These are phyloP conservation scores for Apiospora arundinis DNA, from an alignment of 2,329 filamentous ascomycete species.

Conservation along the genomic window DNA sequence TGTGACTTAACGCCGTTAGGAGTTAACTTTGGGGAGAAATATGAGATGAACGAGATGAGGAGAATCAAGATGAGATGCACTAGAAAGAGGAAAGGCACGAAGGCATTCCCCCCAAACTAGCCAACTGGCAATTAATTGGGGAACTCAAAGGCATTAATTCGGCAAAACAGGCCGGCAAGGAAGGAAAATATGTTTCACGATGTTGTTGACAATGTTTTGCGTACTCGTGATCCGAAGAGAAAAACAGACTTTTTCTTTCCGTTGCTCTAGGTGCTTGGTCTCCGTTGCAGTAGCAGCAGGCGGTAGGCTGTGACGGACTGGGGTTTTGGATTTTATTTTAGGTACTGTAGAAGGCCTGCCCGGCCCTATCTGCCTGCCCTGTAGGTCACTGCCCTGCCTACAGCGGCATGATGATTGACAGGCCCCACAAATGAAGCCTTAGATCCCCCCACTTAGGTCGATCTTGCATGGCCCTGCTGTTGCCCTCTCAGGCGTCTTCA, in stretches of 20 bases:
- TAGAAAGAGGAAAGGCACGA: neutral
- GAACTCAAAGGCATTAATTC: slow-evolving; percentile 8
- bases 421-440: slow-evolving; percentile 14
- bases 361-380: neutral
- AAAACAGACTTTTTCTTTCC: neutral
- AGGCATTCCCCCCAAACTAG: neutral
- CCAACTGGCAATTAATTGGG: slow-evolving; percentile 5
- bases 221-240: slow-evolving; percentile 9
- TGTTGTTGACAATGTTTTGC: slow-evolving; percentile 1
- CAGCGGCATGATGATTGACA: slow-evolving; percentile 10
- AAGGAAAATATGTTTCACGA: neutral
- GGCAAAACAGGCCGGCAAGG: neutral
- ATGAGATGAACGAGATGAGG: slow-evolving; percentile 15
- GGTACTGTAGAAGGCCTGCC: neutral
- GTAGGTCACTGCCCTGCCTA: neutral
- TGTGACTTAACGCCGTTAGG: slow-evolving; percentile 13
- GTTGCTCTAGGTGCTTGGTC: neutral
- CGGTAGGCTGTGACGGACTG: neutral
- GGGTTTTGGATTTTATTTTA: slow-evolving; percentile 9
- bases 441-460: slow-evolving; percentile 17
- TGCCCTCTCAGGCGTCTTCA: neutral
- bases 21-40: neutral
- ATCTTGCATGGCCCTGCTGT: neutral
- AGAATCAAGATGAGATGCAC: slow-evolving; percentile 18
- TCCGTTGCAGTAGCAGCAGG: neutral